Conservation (phyloP, 2,329 filamentous ascomycete species). For the Colletotrichum musae region DNA sequence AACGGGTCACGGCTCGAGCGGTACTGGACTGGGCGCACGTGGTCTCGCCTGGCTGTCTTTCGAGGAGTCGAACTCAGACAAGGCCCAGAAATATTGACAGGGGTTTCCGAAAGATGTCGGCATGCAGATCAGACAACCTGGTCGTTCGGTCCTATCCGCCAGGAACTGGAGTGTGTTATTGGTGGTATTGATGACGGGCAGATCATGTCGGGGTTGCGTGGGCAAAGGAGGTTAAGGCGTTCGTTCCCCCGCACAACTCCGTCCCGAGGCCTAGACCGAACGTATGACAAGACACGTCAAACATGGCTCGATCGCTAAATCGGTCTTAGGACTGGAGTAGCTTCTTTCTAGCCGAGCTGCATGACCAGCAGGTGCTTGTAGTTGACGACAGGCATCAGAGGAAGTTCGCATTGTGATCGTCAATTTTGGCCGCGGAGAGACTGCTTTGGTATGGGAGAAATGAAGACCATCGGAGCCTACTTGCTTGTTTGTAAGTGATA, state of each 20-base stretch:
- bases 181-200: slow-evolving; percentile 23
- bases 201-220: slow-evolving; percentile 21
- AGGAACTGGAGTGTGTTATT: slow-evolving; percentile 30
- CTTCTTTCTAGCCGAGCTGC: neutral
- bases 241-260: slow-evolving; percentile 36
- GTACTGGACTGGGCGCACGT: slow-evolving; percentile 22
- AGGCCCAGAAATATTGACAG: slow-evolving; percentile 23
- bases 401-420: neutral
- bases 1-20: slow-evolving; percentile 7
- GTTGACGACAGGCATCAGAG: neutral
- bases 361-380: slow-evolving; percentile 6
- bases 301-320: slow-evolving; percentile 13
- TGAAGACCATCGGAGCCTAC: too few species aligned
- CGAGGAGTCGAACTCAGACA: neutral
- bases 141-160: slow-evolving; percentile 36
- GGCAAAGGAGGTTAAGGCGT: slow-evolving; percentile 19
- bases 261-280: slow-evolving; percentile 27
- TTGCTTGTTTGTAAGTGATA: too few species aligned
- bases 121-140: slow-evolving; percentile 37
- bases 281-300: slow-evolving; percentile 34
- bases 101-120: slow-evolving; percentile 25
- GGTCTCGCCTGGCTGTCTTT: neutral
- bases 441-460: too few species aligned
- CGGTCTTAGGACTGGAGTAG: slow-evolving; percentile 3
- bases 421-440: neutral